Percentiles rank a stretch among this genome's conserved stretches.
phyloP scores from a whole-genome alignment of 805 yeast species.

The Wickerhamomyces subpelliculosus region DNA sequence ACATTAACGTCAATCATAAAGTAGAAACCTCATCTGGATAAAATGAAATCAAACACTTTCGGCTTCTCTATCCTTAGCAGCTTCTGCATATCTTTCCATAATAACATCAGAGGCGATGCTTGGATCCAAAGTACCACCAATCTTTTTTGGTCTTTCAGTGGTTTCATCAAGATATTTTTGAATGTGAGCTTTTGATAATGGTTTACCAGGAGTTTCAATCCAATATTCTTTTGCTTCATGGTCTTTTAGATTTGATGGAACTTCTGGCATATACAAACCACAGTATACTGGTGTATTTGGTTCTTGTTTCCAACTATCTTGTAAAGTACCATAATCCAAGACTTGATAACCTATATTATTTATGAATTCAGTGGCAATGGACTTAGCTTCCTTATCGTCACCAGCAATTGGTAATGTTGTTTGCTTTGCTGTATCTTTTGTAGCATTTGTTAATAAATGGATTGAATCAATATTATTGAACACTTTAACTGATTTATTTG shows the following conservation, averaged over 20 bases:
- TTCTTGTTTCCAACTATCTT: not conserved
- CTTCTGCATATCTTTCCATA: not conserved
- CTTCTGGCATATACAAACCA: not conserved
- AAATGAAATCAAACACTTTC: too few relatives aligned
- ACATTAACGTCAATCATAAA: too few relatives aligned
- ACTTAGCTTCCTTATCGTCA: not conserved
- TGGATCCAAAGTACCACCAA: too few relatives aligned
- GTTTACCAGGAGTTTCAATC: not conserved
- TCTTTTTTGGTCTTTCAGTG: not conserved
- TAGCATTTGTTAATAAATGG: not conserved
- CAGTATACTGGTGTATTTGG: not conserved
- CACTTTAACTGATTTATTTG: not conserved
- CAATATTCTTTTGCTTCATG: not conserved
- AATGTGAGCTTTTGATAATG: not conserved
- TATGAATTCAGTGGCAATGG: not conserved
- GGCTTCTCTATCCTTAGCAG: not conserved
- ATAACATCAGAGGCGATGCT: too few relatives aligned
- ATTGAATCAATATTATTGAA: not conserved
- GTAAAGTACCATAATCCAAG: not conserved
- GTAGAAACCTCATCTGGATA: too few relatives aligned
- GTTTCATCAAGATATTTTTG: not conserved
- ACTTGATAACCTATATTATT: not conserved
- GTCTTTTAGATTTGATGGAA: not conserved
- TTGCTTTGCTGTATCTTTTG: not conserved
- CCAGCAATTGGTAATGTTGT: slow-evolving; percentile 1